Conservation (phyloP, 2,329 filamentous ascomycete species). For the Leptoxyphium fumago region DNA sequence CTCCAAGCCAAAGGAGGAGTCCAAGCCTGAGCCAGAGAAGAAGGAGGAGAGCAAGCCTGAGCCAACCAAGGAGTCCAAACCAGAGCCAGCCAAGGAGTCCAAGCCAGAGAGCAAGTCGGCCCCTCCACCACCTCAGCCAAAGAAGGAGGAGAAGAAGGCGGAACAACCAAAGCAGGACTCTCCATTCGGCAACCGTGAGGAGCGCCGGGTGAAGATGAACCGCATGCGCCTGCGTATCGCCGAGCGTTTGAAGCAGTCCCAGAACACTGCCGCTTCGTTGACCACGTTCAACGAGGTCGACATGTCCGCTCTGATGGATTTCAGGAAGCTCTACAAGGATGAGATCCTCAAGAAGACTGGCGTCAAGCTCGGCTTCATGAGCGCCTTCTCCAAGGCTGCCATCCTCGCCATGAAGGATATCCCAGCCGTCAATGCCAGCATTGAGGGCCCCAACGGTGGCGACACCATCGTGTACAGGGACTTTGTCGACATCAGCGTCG, state of each 20-base stretch:
- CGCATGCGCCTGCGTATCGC: conserved; percentile 96
- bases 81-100: conserved; percentile 30
- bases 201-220: conserved; percentile 98
- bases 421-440: conserved; percentile 90
- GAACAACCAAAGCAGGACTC: conserved; percentile 23
- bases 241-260: conserved; percentile 95
- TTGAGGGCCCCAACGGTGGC: conserved; percentile 85
- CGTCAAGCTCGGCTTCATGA: conserved; percentile 99
- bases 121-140: conserved; percentile 20
- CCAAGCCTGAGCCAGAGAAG: conserved; percentile 43
- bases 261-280: conserved; percentile 92
- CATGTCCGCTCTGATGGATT: conserved; percentile 95
- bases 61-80: conserved; percentile 32
- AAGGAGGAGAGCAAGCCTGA: conserved; percentile 41
- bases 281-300: conserved; percentile 99
- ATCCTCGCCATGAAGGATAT: conserved; percentile 88
- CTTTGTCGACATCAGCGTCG: conserved; percentile 95
- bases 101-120: conserved; percentile 28
- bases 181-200: conserved; percentile 59
- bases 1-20: conserved; percentile 38
- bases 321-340: conserved; percentile 95
- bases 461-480: conserved; percentile 98
- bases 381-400: conserved; percentile 81
- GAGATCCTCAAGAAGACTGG: conserved; percentile 90
- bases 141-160: conserved; percentile 19